These are phyloP conservation scores for Fusarium kyushuense DNA, from an alignment of 2,329 filamentous ascomycete species.

Conservation along the genomic window DNA sequence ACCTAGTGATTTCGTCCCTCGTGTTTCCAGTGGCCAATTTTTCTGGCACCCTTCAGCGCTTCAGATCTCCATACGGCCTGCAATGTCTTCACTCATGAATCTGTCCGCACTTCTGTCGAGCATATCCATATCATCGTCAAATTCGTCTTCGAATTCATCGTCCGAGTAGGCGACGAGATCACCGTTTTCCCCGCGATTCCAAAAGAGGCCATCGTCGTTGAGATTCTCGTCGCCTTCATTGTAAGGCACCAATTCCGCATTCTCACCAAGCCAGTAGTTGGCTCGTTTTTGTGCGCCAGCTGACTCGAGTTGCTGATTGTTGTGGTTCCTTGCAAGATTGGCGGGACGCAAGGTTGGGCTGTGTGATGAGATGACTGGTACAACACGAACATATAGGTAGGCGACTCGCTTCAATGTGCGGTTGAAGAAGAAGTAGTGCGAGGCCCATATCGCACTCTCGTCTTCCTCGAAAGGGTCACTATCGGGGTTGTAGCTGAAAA, in stretches of 20 bases:
- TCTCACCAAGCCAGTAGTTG: constrained; percentile 86
- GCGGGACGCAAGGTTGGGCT: constrained; percentile 63
- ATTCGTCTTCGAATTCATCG: constrained; percentile 63
- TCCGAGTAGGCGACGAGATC: constrained; percentile 67
- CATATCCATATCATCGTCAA: constrained; percentile 56
- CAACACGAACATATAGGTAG: constrained; percentile 92
- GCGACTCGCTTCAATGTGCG: constrained; percentile 90
- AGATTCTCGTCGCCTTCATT: constrained; percentile 62
- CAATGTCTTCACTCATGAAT: constrained; percentile 73
- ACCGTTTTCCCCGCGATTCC: constrained; percentile 70
- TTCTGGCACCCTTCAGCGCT: too few species aligned
- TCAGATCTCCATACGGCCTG: constrained; percentile 72
- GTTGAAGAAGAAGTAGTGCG: constrained; percentile 99
- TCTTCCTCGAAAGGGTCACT: constrained; percentile 93
- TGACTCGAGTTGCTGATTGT: constrained; percentile 49
- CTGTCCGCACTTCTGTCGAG: constrained; percentile 61
- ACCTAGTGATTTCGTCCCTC: background rate
- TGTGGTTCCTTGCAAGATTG: constrained; percentile 48
- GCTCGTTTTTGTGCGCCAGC: constrained; percentile 74
- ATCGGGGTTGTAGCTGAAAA: constrained; percentile 90
- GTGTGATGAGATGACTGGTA: constrained; percentile 77
- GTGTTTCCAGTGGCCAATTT: background rate
- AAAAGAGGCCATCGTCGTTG: constrained; percentile 64
- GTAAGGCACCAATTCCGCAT: constrained; percentile 61
- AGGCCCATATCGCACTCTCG: constrained; percentile 92